Evolutionary conservation across 306 rosid genomes (phyloP).

Genomic region (Trifolium fragiferum): DNA sequence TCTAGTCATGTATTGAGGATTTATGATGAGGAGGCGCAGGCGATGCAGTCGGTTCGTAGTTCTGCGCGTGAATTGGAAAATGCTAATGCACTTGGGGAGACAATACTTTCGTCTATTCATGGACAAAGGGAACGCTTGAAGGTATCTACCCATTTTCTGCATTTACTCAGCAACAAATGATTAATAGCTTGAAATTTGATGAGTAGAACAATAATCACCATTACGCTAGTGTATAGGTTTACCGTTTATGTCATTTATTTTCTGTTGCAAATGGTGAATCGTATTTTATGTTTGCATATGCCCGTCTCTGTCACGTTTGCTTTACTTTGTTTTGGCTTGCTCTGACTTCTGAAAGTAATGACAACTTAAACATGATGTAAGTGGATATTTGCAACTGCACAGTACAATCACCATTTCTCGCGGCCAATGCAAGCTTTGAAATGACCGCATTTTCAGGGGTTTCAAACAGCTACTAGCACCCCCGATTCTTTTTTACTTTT

Average conservation of each 20-base stretch:
- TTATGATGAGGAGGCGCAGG: conserved; percentile 82
- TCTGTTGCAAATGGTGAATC: neutral
- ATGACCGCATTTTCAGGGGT: neutral
- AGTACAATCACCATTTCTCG: neutral
- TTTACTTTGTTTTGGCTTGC: conserved; percentile 1
- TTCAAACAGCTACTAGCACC: neutral
- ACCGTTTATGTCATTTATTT: neutral
- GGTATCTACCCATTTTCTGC: conserved; percentile 54
- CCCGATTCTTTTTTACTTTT: neutral
- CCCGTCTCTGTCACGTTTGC: neutral
- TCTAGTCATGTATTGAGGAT: conserved; percentile 78
- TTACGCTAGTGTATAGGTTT: conserved; percentile 10
- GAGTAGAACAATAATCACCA: neutral
- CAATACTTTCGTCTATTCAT: conserved; percentile 75
- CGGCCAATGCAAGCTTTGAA: neutral
- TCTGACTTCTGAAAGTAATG: conserved; percentile 11
- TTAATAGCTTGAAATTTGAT: conserved; percentile 23
- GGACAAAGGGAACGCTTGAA: conserved; percentile 88
- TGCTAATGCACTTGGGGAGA: conserved; percentile 77
- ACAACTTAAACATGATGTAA: conserved; percentile 6
- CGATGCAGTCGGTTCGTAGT: conserved; percentile 66
- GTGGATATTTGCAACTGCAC: neutral
- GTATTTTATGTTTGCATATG: neutral
- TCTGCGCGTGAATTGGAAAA: conserved; percentile 77
- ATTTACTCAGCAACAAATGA: neutral